Conservation (phyloP, 2,329 filamentous ascomycete species). For the Dactylonectria macrodidyma region DNA sequence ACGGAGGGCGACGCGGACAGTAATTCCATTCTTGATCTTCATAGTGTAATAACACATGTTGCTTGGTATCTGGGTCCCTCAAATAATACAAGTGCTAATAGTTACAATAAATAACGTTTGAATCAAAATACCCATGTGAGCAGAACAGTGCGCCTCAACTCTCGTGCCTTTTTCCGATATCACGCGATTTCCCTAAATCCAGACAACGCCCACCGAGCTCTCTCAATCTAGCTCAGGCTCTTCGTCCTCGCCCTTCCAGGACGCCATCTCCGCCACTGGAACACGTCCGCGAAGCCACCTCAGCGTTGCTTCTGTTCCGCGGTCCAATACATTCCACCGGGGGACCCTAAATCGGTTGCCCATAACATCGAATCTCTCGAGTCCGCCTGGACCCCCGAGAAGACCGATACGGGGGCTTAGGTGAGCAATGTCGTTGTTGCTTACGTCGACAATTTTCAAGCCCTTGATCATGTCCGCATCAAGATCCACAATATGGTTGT, state of each 20-base stretch:
- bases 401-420: slow-evolving; percentile 87
- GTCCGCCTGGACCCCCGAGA: slow-evolving; percentile 73
- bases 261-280: slow-evolving; percentile 71
- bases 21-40: background rate
- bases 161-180: slow-evolving; percentile 15
- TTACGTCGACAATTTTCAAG: slow-evolving; percentile 74
- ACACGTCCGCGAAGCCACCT: slow-evolving; percentile 86
- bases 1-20: background rate
- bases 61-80: slow-evolving; percentile 19
- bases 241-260: slow-evolving; percentile 66
- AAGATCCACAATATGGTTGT: slow-evolving; percentile 84
- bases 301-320: slow-evolving; percentile 88
- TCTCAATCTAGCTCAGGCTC: slow-evolving; percentile 49
- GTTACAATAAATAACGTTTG: slow-evolving; percentile 22
- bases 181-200: slow-evolving; percentile 13
- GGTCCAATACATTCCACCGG: slow-evolving; percentile 85
- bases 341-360: slow-evolving; percentile 93
- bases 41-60: background rate
- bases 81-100: slow-evolving; percentile 25
- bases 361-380: slow-evolving; percentile 80
- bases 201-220: slow-evolving; percentile 15
- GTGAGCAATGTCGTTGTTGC: slow-evolving; percentile 88
- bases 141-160: slow-evolving; percentile 14
- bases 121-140: slow-evolving; percentile 25
- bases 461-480: slow-evolving; percentile 82